Evolutionary conservation across 352 stramenopile species (phyloP), one percentile per base, ranked within the genome.

Genomic region (Phytophthora ohioensis): DNA sequence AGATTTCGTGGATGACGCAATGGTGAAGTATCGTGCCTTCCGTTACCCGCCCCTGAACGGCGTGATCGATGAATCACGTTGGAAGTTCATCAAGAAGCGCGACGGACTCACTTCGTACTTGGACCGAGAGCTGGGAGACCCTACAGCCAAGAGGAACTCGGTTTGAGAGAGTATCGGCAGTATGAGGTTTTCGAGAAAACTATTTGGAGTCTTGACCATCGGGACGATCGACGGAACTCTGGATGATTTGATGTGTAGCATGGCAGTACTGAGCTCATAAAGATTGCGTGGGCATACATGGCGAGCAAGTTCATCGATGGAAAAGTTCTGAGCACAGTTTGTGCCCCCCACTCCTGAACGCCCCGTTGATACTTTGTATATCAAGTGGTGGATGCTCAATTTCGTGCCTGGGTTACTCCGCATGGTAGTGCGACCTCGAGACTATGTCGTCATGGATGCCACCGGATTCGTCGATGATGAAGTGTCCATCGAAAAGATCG

Each of bases 311-410:
- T 86, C 53, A 61, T 71, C n/a, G 82, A 92, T 68, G 78, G 70
- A 32, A 65, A 65, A 10, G 71, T 91, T 32, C 58, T 92, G 3
- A 58, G 64, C 0, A 59, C 68, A 27, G 59, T 92, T 34, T 45
- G 67, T 15, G 4, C 46, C 3, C 69, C n/a, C 84, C 17, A 83
- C 78, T 1, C 62, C 57, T 0, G 67, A 70, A 21, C 66, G 79
- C 11, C 84, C 84, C 6, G 82, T 92, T 30, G 56, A 80, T n/a
- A 80, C 81, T 1, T 51, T 91, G 0, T 76, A 75, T 17, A 60
- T 92, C 59, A 91, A 91, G 51, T 92, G 84, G 84, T 64, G 75
- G 36, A 75, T 92, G n/a, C 76, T 76, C 34, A 60, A 78, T 32
- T 73, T 71, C 27, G 66, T 48, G 3, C 68, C 73, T 1, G 30